A percentile compares a stretch with the other conserved stretches of the same genome.
phyloP scores from a whole-genome alignment of 805 yeast species.

The Starmerella lactis-condensi region DNA sequence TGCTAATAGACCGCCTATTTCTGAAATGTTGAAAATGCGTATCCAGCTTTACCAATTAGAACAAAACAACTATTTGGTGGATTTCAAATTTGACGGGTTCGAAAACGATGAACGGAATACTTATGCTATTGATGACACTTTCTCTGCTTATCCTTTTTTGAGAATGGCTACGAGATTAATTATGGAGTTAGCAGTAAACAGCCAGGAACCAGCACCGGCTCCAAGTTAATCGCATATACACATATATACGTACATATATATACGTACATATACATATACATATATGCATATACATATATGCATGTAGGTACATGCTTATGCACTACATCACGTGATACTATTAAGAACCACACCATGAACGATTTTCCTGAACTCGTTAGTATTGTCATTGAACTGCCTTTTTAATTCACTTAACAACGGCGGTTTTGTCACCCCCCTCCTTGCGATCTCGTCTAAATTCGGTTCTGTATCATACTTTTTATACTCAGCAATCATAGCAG shows the following conservation, averaged over 20 bases:
- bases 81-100: slow-evolving; percentile 97
- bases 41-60: slow-evolving; percentile 90
- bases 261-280: neutral
- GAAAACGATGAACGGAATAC: slow-evolving; percentile 27
- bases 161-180: slow-evolving; percentile 81
- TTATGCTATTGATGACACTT: slow-evolving; percentile 53
- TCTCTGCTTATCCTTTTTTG: slow-evolving; percentile 85
- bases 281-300: neutral
- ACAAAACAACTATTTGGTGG: slow-evolving; percentile 88
- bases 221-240: neutral
- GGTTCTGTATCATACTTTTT: slow-evolving; percentile 11
- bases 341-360: slow-evolving; percentile 6
- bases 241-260: neutral
- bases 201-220: slow-evolving; percentile 35
- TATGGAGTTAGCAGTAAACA: slow-evolving; percentile 92
- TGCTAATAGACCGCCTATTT: slow-evolving; percentile 14
- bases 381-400: neutral
- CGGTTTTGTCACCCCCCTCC: too few species aligned
- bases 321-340: slow-evolving; percentile 2
- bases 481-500: slow-evolving; percentile 17
- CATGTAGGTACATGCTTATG: slow-evolving; percentile 1
- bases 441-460: slow-evolving; percentile 5
- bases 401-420: slow-evolving; percentile 1
- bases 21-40: slow-evolving; percentile 84
- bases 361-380: neutral